Conservation (phyloP, 169 alveolate species). For the Plasmodium vivax region DNA sequence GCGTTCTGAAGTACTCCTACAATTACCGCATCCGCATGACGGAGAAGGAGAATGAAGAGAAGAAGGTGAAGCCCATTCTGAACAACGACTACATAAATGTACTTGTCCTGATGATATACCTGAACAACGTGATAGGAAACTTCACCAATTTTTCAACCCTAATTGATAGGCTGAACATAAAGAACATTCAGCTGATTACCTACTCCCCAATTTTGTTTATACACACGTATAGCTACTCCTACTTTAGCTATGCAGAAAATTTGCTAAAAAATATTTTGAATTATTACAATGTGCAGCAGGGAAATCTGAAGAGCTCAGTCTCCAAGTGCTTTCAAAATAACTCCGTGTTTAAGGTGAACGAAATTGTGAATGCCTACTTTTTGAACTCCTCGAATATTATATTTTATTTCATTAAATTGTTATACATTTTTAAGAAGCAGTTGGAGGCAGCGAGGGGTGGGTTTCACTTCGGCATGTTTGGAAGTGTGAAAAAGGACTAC, state of each 20-base stretch:
- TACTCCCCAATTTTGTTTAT: conserved; percentile 43
- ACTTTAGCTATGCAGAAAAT: conserved; percentile 12
- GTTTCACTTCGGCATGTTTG: conserved; percentile 5
- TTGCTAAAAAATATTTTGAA: conserved; percentile 18
- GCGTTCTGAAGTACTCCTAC: conserved; percentile 44
- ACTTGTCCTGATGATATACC: conserved; percentile 27
- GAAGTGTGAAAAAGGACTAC: conserved; percentile 30
- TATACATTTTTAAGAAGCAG: conserved; percentile 41
- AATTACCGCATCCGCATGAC: conserved; percentile 6
- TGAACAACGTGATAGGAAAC: conserved; percentile 38
- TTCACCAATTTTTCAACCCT: conserved; percentile 19
- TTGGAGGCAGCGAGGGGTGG: conserved; percentile 9
- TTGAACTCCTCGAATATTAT: conserved; percentile 48
- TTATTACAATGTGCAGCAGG: conserved; percentile 56
- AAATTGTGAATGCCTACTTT: conserved; percentile 49
- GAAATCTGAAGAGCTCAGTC: conserved; percentile 19
- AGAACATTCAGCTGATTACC: conserved; percentile 60
- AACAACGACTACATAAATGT: conserved; percentile 58
- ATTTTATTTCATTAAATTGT: conserved; percentile 33
- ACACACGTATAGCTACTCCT: conserved; percentile 39
- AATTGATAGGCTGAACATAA: conserved; percentile 37
- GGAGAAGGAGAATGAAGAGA: conserved; percentile 35
- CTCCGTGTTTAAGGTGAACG: conserved; percentile 52
- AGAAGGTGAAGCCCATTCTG: conserved; percentile 22
- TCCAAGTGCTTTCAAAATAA: conserved; percentile 61